Evolutionary conservation across 441 rosid species (phyloP).

Genomic region (Lagerstroemia fauriei): DNA sequence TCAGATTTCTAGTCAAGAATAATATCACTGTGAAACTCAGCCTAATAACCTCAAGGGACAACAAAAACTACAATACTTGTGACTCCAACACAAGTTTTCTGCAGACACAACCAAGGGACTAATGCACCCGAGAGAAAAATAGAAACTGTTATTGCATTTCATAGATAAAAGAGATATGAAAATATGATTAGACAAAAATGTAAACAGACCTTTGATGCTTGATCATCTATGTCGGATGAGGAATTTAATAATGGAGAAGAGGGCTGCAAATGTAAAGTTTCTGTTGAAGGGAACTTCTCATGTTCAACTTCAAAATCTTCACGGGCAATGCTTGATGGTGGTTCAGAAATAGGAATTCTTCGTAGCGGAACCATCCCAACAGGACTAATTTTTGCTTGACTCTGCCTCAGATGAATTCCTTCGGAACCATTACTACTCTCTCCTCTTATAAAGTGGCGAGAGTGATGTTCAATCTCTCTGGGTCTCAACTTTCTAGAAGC

Average conservation of each 20-base stretch:
- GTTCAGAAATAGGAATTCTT: slow-evolving; percentile 40
- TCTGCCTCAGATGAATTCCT: slow-evolving; percentile 40
- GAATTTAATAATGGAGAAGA: background rate
- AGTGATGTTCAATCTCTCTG: slow-evolving; percentile 38
- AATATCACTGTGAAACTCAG: background rate
- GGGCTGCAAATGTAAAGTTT: background rate
- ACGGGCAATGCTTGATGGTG: slow-evolving; percentile 34
- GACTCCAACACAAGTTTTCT: background rate
- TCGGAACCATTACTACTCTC: slow-evolving; percentile 45
- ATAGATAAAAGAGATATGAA: background rate
- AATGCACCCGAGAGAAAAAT: background rate
- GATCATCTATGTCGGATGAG: background rate
- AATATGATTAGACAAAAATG: background rate
- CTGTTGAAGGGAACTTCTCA: slow-evolving; percentile 18
- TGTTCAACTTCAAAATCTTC: slow-evolving; percentile 41
- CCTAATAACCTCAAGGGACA: background rate
- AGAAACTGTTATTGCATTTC: background rate
- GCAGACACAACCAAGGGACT: background rate
- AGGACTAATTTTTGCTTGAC: slow-evolving; percentile 33
- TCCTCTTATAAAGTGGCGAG: slow-evolving; percentile 30
- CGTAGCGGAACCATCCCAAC: slow-evolving; percentile 33
- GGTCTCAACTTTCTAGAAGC: slow-evolving; percentile 46
- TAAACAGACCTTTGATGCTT: background rate
- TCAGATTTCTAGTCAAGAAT: background rate
- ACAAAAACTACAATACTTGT: background rate